Base-by-base conservation (phyloP, 306 rosid species). In the Sophora flavescens region DNA sequence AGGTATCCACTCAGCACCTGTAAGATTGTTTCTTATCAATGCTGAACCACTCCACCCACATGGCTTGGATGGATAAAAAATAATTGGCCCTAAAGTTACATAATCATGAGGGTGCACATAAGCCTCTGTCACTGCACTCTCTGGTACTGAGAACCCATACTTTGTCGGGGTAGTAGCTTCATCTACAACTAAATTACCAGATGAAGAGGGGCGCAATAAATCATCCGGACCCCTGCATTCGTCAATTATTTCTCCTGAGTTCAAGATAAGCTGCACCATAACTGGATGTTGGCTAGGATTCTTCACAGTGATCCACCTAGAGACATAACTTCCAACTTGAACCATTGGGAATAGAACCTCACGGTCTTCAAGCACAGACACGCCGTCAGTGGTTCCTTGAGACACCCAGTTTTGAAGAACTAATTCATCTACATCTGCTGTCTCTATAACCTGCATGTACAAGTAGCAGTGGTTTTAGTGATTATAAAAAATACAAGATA, bases 31-130 rank as follows among this genome's bases (percentile, higher is more conserved):
- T 78, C 98, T 91, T 81, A 94, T 82, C 80, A 94, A 81, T 63
- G 89, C 97, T 5, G 98, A 94, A 85, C 97, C 90, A 83, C 84
- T 89, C 97, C 97, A 94, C 68, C 81, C 74, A 66, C 98, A 94
- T 61, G 89, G 81, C 74, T 77, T 81, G 4, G 93, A 91, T 81
- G 98, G 98, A 72, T 81, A 84, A 82, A 91, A 94, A 48, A 81
- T 47, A 78, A 95, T 78, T 36, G 97, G 97, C 81, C 98, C 98
- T 54, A 95, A 82, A 79, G 88, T 86, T 77, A 82, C 93, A 47
- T 47, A 62, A 51, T 84, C 89, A 42, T 85, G 42, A 54, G 98
- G 97, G 38, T 84, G 96, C 74, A 95, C 92, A 70, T 84, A 88
- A 75, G 91, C 97, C 88, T 95, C 93, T 8, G 91, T 90, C 45